Evolutionary conservation across 192 early-diverging fungal species (phyloP).

Genomic region (Diversispora eburnea): DNA sequence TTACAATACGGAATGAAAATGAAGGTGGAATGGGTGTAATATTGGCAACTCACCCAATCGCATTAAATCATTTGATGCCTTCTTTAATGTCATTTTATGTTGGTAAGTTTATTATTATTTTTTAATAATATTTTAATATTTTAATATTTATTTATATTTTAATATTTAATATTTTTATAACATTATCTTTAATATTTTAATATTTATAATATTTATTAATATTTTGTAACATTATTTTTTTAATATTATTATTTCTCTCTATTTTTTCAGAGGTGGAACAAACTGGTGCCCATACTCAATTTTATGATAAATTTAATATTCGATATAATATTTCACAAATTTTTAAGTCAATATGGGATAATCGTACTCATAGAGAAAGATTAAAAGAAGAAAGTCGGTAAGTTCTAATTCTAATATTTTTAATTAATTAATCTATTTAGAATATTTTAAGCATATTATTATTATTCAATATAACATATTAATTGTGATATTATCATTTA

Average conservation of each 20-base stretch:
- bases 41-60: slow-evolving; percentile 72
- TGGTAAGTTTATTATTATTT: slow-evolving; percentile 45
- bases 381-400: slow-evolving; percentile 60
- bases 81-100: slow-evolving; percentile 90
- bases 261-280: slow-evolving; percentile 77
- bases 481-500: background rate
- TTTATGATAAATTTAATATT: slow-evolving; percentile 99
- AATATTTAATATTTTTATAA: background rate
- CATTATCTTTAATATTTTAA: background rate
- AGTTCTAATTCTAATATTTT: slow-evolving; percentile 19
- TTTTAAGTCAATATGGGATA: slow-evolving; percentile 76
- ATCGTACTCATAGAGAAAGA: slow-evolving; percentile 65
- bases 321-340: slow-evolving; percentile 94
- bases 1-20: slow-evolving; percentile 58
- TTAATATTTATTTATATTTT: background rate
- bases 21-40: slow-evolving; percentile 59
- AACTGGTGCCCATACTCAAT: slow-evolving; percentile 87
- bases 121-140: background rate
- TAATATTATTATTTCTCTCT: background rate
- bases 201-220: too few relatives aligned
- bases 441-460: slow-evolving; percentile 8
- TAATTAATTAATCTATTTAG: background rate
- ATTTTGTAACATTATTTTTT: background rate
- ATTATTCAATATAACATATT: background rate
- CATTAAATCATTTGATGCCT: slow-evolving; percentile 72